phyloP scores from a whole-genome alignment of 441 rosid species.

The Daphne laureola region DNA sequence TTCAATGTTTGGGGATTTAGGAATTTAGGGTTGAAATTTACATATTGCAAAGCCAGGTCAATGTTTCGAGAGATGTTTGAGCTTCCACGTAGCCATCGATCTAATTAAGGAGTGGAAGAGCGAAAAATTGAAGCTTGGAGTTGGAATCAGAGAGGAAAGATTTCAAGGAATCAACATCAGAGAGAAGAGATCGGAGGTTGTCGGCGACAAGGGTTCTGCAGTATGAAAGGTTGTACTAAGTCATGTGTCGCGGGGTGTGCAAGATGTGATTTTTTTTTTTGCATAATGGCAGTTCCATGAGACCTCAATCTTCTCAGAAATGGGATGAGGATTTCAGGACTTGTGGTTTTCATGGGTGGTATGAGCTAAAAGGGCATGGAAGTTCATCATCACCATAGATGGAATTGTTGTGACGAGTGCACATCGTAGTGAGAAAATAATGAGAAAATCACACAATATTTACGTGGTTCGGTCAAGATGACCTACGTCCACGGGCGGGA shows the following conservation, averaged over 20 bases:
- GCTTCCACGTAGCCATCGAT: constrained; percentile 80
- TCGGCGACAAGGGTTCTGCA: constrained; percentile 70
- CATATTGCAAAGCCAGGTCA: constrained; percentile 53
- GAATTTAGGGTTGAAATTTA: constrained; percentile 1
- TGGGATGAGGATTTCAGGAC: constrained; percentile 22
- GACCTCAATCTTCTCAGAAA: constrained; percentile 20
- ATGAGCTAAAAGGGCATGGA: constrained; percentile 35
- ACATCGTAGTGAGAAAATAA: too few species aligned
- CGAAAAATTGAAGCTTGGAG: constrained; percentile 75
- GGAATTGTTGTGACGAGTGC: too few species aligned
- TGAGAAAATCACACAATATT: too few species aligned
- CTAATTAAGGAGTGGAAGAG: constrained; percentile 63
- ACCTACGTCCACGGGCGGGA: too few species aligned
- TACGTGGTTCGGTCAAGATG: too few species aligned
- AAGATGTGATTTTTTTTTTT: constrained; percentile 14
- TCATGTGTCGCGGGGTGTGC: constrained; percentile 22
- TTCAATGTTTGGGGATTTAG: too few species aligned
- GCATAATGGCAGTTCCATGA: constrained; percentile 26
- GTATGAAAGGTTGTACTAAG: constrained; percentile 29
- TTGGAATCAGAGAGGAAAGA: constrained; percentile 83
- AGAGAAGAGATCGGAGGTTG: constrained; percentile 93
- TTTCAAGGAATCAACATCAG: constrained; percentile 88
- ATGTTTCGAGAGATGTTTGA: constrained; percentile 57
- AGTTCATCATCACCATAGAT: constrained; percentile 17
- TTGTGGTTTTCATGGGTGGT: constrained; percentile 30